A percentile compares a stretch with the other conserved stretches of the same genome.
Evolutionary conservation across 805 yeast genomes (phyloP).

Genomic region (Candida manassasensis): DNA sequence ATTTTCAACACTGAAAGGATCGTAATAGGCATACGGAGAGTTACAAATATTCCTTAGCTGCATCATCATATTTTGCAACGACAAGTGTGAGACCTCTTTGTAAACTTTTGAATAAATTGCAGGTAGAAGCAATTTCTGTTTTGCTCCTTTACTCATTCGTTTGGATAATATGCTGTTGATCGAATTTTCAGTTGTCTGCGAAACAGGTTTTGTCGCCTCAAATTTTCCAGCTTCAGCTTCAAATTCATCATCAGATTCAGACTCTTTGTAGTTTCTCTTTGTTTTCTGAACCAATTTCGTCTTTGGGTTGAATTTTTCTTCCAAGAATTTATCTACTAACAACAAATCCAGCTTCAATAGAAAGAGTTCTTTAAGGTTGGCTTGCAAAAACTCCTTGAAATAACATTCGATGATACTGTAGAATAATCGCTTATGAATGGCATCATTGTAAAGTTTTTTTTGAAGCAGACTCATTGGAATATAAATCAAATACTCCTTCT

Average conservation of each 20-base stretch:
- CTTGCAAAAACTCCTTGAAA: slow-evolving; percentile 47
- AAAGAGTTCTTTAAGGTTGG: slow-evolving; percentile 22
- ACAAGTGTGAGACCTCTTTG: slow-evolving; percentile 28
- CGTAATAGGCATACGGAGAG: slow-evolving; percentile 79
- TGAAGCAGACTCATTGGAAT: slow-evolving; percentile 64
- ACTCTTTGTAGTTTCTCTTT: slow-evolving; percentile 13
- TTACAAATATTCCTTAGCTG: slow-evolving; percentile 82
- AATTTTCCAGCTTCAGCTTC: background rate
- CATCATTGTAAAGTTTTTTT: slow-evolving; percentile 53
- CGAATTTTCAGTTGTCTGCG: background rate
- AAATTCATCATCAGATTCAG: slow-evolving; percentile 29
- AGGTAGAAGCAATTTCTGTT: slow-evolving; percentile 12
- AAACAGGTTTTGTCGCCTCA: slow-evolving; percentile 5
- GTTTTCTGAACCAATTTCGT: slow-evolving; percentile 1
- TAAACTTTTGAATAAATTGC: slow-evolving; percentile 11
- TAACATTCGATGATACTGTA: slow-evolving; percentile 42
- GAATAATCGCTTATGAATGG: slow-evolving; percentile 43
- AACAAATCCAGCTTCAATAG: slow-evolving; percentile 14
- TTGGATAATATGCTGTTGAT: slow-evolving; percentile 1
- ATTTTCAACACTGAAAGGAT: slow-evolving; percentile 53
- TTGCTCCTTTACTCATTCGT: slow-evolving; percentile 6
- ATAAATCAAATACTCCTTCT: slow-evolving; percentile 82
- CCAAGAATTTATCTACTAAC: slow-evolving; percentile 39
- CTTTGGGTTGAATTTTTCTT: slow-evolving; percentile 26
- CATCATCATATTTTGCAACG: slow-evolving; percentile 67